These are phyloP conservation scores for Chernovozyma aurita DNA, from an alignment of 1,139 yeast genomes.

Conservation along the genomic window DNA sequence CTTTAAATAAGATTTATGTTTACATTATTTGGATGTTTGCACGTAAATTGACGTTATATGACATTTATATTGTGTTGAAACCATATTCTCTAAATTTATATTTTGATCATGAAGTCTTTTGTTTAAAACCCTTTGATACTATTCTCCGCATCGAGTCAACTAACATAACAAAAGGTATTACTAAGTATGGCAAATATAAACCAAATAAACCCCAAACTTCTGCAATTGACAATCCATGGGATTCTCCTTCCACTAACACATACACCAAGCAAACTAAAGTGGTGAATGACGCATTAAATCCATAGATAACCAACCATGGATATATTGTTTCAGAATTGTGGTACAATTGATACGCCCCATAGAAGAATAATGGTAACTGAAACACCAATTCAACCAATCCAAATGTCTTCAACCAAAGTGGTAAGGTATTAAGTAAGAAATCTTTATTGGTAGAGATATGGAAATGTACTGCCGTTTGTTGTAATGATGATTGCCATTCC, in stretches of 20 bases:
- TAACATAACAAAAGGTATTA: conserved; percentile 58
- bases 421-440: conserved; percentile 49
- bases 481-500: conserved; percentile 43
- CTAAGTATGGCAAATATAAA: conserved; percentile 63
- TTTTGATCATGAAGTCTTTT: background rate
- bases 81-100: too few species aligned
- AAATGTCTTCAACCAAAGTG: conserved; percentile 69
- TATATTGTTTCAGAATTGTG: conserved; percentile 28
- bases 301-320: conserved; percentile 58
- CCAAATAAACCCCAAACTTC: conserved; percentile 42
- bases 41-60: too few species aligned
- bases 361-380: conserved; percentile 74
- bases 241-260: conserved; percentile 28
- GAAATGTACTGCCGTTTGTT: conserved; percentile 45
- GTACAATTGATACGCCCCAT: conserved; percentile 25
- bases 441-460: conserved; percentile 68
- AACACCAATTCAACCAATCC: conserved; percentile 67
- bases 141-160: conserved; percentile 28
- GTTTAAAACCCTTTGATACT: background rate
- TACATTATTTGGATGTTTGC: too few species aligned
- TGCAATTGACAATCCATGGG: conserved; percentile 26
- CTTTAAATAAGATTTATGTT: too few species aligned
- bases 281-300: conserved; percentile 71
- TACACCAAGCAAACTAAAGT: conserved; percentile 60
- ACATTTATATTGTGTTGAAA: too few species aligned